Conservation (phyloP, 2,329 filamentous ascomycete species). For the Ceratocystis diversiconidia region DNA sequence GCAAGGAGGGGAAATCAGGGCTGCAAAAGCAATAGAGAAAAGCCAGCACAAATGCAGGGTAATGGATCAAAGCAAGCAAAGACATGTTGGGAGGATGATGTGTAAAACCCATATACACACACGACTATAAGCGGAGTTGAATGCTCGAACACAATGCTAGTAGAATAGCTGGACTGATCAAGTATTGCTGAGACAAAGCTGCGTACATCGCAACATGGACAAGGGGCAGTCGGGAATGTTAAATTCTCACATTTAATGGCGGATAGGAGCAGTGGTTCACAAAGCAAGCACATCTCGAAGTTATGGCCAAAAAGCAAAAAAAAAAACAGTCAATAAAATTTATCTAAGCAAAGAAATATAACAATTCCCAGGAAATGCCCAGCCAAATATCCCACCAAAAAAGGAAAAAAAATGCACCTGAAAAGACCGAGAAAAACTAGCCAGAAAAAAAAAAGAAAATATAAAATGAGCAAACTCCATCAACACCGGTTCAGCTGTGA, state of each 20-base stretch:
- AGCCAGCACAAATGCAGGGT: background rate
- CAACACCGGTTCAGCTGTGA: background rate
- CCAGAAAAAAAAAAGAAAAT: slow-evolving; percentile 9
- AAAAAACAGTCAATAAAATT: background rate
- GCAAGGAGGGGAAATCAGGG: background rate
- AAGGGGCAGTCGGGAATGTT: background rate
- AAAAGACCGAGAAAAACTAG: slow-evolving; percentile 1
- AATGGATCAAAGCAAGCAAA: background rate
- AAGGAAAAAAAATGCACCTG: background rate
- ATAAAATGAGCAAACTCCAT: slow-evolving; percentile 5
- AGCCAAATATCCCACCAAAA: background rate
- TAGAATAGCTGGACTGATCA: too few relatives aligned
- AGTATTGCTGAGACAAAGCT: too few relatives aligned
- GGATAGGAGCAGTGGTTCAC: too few relatives aligned
- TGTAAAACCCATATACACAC: too few relatives aligned
- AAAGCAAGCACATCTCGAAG: too few relatives aligned
- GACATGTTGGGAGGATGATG: background rate
- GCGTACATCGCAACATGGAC: too few relatives aligned
- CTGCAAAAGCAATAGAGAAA: background rate
- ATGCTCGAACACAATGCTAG: too few relatives aligned
- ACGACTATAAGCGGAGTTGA: too few relatives aligned
- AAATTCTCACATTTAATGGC: too few relatives aligned
- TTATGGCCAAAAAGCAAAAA: background rate
- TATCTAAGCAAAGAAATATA: background rate
- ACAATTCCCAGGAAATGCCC: slow-evolving; percentile 3